Percentiles rank a stretch among this genome's conserved stretches.
Evolutionary conservation across 495 filamentous ascomycete genomes (phyloP).

Genomic region (Podospora pseudocomata): DNA sequence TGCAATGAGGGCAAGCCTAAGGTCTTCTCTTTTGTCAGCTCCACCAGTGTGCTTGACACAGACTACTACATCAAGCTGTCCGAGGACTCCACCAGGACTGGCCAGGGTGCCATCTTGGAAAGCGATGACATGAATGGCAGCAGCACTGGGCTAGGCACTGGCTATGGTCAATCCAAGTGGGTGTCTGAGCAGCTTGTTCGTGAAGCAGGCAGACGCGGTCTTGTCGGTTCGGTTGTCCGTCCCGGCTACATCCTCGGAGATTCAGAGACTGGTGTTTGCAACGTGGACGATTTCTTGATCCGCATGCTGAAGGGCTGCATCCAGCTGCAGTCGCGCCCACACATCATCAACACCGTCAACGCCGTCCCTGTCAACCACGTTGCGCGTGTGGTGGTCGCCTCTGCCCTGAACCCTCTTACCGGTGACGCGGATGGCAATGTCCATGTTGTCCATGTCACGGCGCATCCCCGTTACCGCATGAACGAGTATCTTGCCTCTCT

Average conservation of each 20-base stretch:
- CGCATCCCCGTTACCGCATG: constrained; percentile 74
- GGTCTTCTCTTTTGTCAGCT: constrained; percentile 77
- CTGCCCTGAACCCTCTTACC: constrained; percentile 58
- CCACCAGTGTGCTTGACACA: constrained; percentile 78
- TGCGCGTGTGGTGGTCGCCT: constrained; percentile 69
- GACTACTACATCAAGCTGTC: constrained; percentile 73
- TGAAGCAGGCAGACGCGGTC: constrained; percentile 73
- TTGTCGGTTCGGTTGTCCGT: constrained; percentile 71
- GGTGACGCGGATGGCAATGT: constrained; percentile 45
- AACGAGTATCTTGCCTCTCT: constrained; percentile 71
- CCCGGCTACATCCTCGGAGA: constrained; percentile 87
- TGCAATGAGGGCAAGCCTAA: constrained; percentile 78
- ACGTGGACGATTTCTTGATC: constrained; percentile 89
- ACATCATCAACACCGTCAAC: constrained; percentile 86
- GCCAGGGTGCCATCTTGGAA: constrained; percentile 46
- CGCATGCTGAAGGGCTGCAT: constrained; percentile 87
- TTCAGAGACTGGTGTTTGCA: constrained; percentile 65
- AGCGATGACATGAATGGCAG: constrained; percentile 48
- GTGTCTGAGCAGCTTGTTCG: constrained; percentile 70
- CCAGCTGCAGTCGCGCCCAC: constrained; percentile 68
- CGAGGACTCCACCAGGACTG: constrained; percentile 50
- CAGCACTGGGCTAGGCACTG: constrained; percentile 53
- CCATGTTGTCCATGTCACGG: constrained; percentile 58
- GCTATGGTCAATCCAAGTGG: constrained; percentile 87
- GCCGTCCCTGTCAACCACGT: constrained; percentile 86